phyloP scores from a whole-genome alignment of 805 yeast genomes.

The Henningerozyma blattae region DNA sequence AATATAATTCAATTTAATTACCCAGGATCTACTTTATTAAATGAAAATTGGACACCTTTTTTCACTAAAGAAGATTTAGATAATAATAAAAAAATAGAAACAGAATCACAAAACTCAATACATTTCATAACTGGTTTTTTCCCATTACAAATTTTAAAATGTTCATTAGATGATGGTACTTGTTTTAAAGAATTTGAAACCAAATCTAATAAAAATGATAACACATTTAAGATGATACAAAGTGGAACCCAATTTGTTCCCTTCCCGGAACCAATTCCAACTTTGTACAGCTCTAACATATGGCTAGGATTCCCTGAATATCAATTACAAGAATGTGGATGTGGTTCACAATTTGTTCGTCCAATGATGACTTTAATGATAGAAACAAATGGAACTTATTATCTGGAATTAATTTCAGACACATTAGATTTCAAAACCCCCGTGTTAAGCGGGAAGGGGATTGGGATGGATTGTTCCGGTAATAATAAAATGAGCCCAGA shows the following conservation, averaged over 20 bases:
- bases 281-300: constrained; percentile 7
- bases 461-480: constrained; percentile 6
- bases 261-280: constrained; percentile 9
- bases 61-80: constrained; percentile 1
- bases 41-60: constrained; percentile 13
- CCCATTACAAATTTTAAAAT: constrained; percentile 7
- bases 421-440: constrained; percentile 8
- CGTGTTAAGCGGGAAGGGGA: constrained; percentile 8
- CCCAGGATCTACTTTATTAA: constrained; percentile 2
- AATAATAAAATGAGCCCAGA: constrained; percentile 9
- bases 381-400: constrained; percentile 9
- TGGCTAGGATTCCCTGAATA: constrained; percentile 15
- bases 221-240: constrained; percentile 10
- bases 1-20: not conserved
- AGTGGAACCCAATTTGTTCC: constrained; percentile 14
- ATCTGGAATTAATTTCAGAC: constrained; percentile 9
- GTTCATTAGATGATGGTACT: constrained; percentile 7
- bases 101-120: constrained; percentile 8
- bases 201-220: constrained; percentile 9
- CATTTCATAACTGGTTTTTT: constrained; percentile 6
- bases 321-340: constrained; percentile 10
- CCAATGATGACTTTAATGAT: constrained; percentile 10
- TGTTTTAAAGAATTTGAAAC: constrained; percentile 5
- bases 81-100: not conserved
- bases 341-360: constrained; percentile 9